Base-by-base conservation (phyloP, 371 early-diverging fungal species). In the Quaeritorhiza haematococci region DNA sequence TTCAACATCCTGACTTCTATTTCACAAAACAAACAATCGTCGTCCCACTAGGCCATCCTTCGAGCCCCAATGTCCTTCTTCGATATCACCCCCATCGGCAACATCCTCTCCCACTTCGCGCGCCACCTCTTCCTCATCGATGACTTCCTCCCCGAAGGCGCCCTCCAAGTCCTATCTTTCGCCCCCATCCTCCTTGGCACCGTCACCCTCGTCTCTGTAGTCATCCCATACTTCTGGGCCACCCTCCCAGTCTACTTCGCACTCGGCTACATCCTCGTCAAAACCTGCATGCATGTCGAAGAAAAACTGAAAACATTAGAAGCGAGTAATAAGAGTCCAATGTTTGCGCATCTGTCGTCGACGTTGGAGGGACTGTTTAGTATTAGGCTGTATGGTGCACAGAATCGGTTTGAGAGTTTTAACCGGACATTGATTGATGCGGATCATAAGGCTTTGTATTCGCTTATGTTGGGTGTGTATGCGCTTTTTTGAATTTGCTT, bases 21-120 rank as follows among this genome's bases (percentile, higher is more conserved):
- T 57, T 13, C 24, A 8, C 30, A 59, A 29, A 47, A 66, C n/a
- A n/a, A n/a, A n/a, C n/a, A n/a, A n/a, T n/a, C n/a, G n/a, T n/a
- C n/a, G n/a, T n/a, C n/a, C n/a, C n/a, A n/a, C n/a, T n/a, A n/a
- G 30, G 63, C 75, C 3, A 62, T 78, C 4, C 59, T 74, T 52
- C 76, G 82, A 2, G 91, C 94, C 3, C 94, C 95, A 10, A 94
- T 94, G 94, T 79, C 85, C 0, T 94, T 93, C 61, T 92, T 83
- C 62, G 92, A 93, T 59, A 85, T 87, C 0, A 96, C 94, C 2
- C 97, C 93, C 0, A 64, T 93, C 15, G 94, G 94, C 21, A 83
- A 91, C 42, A 85, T 93, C 35, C 62, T 94, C 42, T 85, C 92
- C 58, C 76, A 89, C 58, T 92, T 96, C 68, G 88, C 92, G 63